phyloP scores from a whole-genome alignment of 1,284 basidiomycete genomes.

The Malassezia arunalokei region DNA sequence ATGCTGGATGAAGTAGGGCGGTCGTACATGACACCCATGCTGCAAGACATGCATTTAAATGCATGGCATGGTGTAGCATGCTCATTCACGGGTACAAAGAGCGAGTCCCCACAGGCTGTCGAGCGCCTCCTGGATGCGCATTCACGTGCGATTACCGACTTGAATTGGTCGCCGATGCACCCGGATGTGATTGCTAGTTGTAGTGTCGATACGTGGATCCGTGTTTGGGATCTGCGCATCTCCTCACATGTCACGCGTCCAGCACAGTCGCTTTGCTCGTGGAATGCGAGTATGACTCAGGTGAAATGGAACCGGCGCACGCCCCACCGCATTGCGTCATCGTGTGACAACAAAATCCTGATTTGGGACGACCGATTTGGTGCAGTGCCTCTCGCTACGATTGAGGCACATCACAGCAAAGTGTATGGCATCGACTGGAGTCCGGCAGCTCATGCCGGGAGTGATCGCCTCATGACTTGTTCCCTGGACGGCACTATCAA shows the following conservation, averaged over 20 bases:
- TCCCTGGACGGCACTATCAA: conserved; percentile 44
- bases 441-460: conserved; percentile 26
- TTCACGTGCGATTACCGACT: conserved; percentile 42
- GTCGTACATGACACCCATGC: neutral
- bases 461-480: conserved; percentile 41
- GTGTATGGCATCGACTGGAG: conserved; percentile 46
- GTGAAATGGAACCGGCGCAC: conserved; percentile 37
- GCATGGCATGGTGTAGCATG: neutral
- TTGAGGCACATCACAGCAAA: conserved; percentile 39
- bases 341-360: conserved; percentile 40
- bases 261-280: conserved; percentile 38
- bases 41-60: neutral
- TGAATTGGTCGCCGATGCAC: conserved; percentile 44
- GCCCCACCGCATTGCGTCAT: conserved; percentile 26
- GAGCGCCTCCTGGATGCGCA: conserved; percentile 39
- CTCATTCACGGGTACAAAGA: neutral
- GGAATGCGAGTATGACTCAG: conserved; percentile 43
- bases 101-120: conserved; percentile 6
- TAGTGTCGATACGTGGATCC: conserved; percentile 44
- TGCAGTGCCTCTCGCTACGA: conserved; percentile 26
- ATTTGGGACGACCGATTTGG: conserved; percentile 44
- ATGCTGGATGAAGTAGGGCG: neutral
- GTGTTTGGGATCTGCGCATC: conserved; percentile 43
- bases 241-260: conserved; percentile 22
- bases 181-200: conserved; percentile 40